Base-by-base conservation (phyloP, 2,329 filamentous ascomycete genomes). In the Sporothrix humicola region DNA sequence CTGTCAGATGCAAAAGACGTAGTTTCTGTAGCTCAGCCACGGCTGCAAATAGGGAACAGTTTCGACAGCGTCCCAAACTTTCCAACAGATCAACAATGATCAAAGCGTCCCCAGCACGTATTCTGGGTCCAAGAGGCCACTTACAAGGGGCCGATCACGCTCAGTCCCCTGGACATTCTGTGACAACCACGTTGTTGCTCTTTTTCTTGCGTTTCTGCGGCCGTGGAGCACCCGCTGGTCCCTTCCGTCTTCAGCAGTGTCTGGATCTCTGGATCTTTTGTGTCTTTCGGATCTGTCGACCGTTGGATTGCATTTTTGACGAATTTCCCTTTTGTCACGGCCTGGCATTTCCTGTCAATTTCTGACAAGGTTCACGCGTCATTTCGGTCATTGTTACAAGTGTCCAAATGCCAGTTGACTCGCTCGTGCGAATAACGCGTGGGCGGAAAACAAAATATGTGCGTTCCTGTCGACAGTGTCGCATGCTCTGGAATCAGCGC, bases 401-500 rank as follows among this genome's bases (percentile, higher is more conserved):
- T 42, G 23, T 46, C 8, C n/a, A 20, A 52, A 50, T 68, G 46
- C 65, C 48, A 37, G 46, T 13, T 37, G 26, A 20, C 65, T 50
- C 13, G 31, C 31, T 37, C 31, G 3, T 37, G 31, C 4, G 7
- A 15, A 52, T 50, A 37, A 68, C 65, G 48, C 46, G 61, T 48
- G 42, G 61, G n/a, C 26, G 4, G 61, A 66, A 65, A 46, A 48
- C 20, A 48, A 48, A 26, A 13, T 42, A 26, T 66, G 6, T 12
- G 61, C 42, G 61, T 26, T 26, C 61, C 20, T 66, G 61, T 48
- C 61, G 3, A 46, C 17, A 65, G 42, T 42, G 61, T 48, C n/a
- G 42, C n/a, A 46, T 65, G 61, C 61, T 65, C n/a, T 48, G 61
- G n/a, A 46, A 46, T 46, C 61, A 65, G n/a, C 9, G 17, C 61